phyloP scores from a whole-genome alignment of 2,329 filamentous ascomycete genomes.

The Sordariomycetes sp. region DNA sequence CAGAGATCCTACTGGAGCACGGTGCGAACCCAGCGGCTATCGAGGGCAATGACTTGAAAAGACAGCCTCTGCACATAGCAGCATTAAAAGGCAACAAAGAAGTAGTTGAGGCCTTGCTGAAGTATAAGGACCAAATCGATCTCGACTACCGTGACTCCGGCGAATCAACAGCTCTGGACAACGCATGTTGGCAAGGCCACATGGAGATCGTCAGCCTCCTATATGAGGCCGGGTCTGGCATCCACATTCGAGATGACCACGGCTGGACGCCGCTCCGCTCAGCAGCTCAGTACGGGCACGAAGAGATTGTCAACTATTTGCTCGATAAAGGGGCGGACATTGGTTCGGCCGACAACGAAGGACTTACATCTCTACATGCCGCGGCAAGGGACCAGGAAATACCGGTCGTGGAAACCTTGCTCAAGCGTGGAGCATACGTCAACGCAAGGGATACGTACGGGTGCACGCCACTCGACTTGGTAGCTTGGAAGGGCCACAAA shows the following conservation, averaged over 20 bases:
- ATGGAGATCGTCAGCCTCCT: neutral
- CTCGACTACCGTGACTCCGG: no score
- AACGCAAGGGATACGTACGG: neutral
- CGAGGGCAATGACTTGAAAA: no score
- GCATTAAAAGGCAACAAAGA: no score
- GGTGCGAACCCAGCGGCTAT: no score
- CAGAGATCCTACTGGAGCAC: no score
- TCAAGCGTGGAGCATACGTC: neutral
- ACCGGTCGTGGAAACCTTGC: neutral
- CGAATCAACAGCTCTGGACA: neutral
- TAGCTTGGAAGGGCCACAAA: neutral
- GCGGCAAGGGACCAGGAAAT: neutral
- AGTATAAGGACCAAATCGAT: no score
- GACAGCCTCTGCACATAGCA: no score
- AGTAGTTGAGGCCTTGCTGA: no score
- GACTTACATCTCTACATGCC: neutral
- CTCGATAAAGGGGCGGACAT: neutral
- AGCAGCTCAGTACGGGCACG: neutral
- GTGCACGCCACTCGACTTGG: neutral
- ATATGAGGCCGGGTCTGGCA: neutral
- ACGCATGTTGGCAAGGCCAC: neutral
- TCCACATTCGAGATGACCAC: neutral
- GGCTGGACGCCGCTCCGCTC: neutral
- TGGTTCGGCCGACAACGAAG: neutral
- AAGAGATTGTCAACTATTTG: neutral